Conservation (phyloP, 176 grass and related monocot genomes). For the Areca catechu region DNA sequence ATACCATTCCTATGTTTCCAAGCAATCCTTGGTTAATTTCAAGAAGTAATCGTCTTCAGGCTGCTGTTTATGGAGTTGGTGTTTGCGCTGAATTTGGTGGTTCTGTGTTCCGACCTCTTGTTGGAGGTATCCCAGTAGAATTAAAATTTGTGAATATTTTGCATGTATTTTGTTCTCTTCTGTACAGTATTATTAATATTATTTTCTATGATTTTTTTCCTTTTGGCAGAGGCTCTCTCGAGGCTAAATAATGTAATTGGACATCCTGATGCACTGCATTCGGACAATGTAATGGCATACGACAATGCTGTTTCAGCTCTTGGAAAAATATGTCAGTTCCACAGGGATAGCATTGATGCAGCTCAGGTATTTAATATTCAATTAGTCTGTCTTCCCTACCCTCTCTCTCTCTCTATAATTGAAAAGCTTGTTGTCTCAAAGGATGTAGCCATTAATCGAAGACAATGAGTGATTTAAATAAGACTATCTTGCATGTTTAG, state of each 20-base stretch:
- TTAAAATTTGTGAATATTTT: too few species aligned
- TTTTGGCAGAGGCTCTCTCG: slow-evolving; percentile 68
- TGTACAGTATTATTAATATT: too few species aligned
- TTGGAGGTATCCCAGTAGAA: slow-evolving; percentile 58
- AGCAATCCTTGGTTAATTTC: slow-evolving; percentile 10
- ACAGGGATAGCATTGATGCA: slow-evolving; percentile 73
- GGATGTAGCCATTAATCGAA: too few species aligned
- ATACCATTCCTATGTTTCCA: not conserved
- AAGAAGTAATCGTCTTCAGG: slow-evolving; percentile 25
- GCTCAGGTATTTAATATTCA: slow-evolving; percentile 49
- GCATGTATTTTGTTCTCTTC: too few species aligned
- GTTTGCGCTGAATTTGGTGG: slow-evolving; percentile 95
- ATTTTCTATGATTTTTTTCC: not conserved
- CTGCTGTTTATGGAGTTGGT: slow-evolving; percentile 97
- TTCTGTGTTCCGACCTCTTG: slow-evolving; percentile 68
- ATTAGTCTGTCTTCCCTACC: not conserved
- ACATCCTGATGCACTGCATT: slow-evolving; percentile 57
- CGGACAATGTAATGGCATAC: slow-evolving; percentile 91
- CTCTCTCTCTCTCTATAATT: too few species aligned
- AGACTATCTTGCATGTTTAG: too few species aligned
- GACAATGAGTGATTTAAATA: too few species aligned
- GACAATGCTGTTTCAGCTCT: slow-evolving; percentile 96
- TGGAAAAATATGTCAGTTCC: slow-evolving; percentile 90
- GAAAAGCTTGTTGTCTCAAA: too few species aligned
- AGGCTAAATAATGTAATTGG: slow-evolving; percentile 85